phyloP scores from a whole-genome alignment of 345 rosid species.

The Aethionema arabicum region DNA sequence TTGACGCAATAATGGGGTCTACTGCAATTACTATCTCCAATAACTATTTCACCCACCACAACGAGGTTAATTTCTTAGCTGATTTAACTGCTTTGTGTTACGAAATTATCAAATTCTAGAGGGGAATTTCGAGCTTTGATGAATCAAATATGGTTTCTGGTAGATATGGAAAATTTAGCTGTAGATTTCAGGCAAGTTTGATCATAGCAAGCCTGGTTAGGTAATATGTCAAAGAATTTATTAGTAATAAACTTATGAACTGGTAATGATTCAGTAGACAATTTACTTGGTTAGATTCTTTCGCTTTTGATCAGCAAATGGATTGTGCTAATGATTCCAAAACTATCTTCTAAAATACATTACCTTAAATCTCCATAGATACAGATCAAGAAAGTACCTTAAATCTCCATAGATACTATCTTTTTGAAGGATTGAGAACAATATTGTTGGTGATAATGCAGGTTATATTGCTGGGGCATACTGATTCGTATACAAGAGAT shows the following conservation, averaged over 20 bases:
- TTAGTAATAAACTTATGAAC: too few relatives aligned
- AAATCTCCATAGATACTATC: neutral
- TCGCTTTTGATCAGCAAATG: neutral
- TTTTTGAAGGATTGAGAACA: neutral
- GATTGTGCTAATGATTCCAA: neutral
- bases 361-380: neutral
- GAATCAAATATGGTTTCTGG: neutral
- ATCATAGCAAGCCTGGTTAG: too few relatives aligned
- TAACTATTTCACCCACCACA: slow-evolving; percentile 75
- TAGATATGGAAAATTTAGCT: neutral
- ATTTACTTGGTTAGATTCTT: neutral
- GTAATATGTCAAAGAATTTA: too few relatives aligned
- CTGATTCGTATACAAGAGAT: slow-evolving; percentile 86
- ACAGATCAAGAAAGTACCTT: neutral
- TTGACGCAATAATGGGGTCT: slow-evolving; percentile 67
- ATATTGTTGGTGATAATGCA: slow-evolving; percentile 20
- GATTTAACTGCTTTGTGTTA: neutral
- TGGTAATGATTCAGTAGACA: too few relatives aligned
- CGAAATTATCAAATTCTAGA: neutral
- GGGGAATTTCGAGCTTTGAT: neutral
- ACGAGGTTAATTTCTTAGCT: slow-evolving; percentile 45
- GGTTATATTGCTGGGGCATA: slow-evolving; percentile 95
- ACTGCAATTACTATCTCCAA: slow-evolving; percentile 72
- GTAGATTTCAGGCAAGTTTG: neutral
- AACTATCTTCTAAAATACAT: too few relatives aligned